Conservation (phyloP, 2,329 filamentous ascomycete species). For the Epichloe scottii region DNA sequence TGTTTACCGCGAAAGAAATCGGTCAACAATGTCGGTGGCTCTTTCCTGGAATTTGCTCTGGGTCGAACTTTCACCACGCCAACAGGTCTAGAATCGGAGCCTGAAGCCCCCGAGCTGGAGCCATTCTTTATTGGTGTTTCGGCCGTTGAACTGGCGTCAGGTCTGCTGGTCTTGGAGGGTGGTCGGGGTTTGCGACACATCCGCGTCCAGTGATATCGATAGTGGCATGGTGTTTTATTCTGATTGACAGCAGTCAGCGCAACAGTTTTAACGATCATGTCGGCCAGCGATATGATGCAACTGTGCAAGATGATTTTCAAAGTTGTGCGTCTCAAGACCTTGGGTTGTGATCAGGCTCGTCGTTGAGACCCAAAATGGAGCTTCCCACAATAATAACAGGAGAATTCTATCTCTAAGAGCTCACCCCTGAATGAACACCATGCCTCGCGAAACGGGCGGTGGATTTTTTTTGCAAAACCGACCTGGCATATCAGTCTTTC, state of each 20-base stretch:
- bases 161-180: constrained; percentile 3
- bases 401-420: neutral
- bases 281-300: neutral
- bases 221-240: constrained; percentile 13
- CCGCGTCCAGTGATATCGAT: constrained; percentile 10
- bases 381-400: neutral
- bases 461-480: neutral
- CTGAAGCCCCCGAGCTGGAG: constrained; percentile 11
- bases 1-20: constrained; percentile 48
- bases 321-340: neutral
- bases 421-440: constrained; percentile 3
- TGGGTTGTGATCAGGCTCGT: neutral
- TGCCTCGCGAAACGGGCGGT: neutral
- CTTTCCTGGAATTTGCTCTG: constrained; percentile 26
- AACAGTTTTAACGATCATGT: neutral
- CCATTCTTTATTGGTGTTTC: constrained; percentile 8
- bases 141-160: neutral
- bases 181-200: constrained; percentile 7
- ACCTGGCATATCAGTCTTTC: neutral
- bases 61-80: constrained; percentile 19
- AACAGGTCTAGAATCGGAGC: constrained; percentile 32
- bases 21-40: constrained; percentile 34
- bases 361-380: constrained; percentile 1
- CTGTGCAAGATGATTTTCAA: neutral
- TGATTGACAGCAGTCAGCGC: constrained; percentile 7